Percentiles rank a stretch among this genome's conserved stretches.
Evolutionary conservation across 164 flowering plant genomes (phyloP).

Genomic region (Annona squamosa): DNA sequence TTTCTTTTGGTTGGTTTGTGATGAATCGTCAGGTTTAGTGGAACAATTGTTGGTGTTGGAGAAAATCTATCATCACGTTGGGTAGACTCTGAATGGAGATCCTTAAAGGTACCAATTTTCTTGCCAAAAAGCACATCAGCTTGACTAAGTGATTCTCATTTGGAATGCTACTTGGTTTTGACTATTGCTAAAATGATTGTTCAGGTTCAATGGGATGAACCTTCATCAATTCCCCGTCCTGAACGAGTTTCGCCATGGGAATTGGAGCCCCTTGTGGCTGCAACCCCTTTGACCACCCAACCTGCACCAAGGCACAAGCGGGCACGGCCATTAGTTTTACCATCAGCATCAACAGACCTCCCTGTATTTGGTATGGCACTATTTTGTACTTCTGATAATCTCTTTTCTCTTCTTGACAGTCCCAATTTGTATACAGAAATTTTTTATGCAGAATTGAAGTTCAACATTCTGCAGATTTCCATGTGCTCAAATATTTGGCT

Average conservation of each 20-base stretch:
- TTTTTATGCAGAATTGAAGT: too few relatives aligned
- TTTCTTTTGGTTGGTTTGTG: too few relatives aligned
- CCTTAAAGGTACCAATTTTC: conserved; percentile 55
- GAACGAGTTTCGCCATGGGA: conserved; percentile 96
- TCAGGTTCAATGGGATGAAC: conserved; percentile 98
- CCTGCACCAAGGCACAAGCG: conserved; percentile 66
- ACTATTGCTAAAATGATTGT: background rate
- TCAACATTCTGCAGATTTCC: too few relatives aligned
- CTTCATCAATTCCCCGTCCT: conserved; percentile 71
- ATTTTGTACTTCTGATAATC: background rate
- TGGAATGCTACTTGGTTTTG: background rate
- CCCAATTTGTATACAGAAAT: background rate
- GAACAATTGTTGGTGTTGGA: conserved; percentile 85
- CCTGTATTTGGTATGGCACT: conserved; percentile 42
- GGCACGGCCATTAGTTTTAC: conserved; percentile 59
- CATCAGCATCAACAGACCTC: conserved; percentile 40
- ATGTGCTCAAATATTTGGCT: too few relatives aligned
- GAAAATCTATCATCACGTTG: conserved; percentile 53
- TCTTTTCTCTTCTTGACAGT: too few relatives aligned
- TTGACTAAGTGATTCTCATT: background rate
- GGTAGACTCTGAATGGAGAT: conserved; percentile 90
- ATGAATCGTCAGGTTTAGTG: conserved; percentile 56
- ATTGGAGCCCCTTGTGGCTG: conserved; percentile 72
- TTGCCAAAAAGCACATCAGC: background rate
- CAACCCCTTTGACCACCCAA: conserved; percentile 44